Percentiles rank a stretch among this genome's conserved stretches.
phyloP scores from a whole-genome alignment of 1,284 basidiomycete genomes.

The Rhodofomes roseus region DNA sequence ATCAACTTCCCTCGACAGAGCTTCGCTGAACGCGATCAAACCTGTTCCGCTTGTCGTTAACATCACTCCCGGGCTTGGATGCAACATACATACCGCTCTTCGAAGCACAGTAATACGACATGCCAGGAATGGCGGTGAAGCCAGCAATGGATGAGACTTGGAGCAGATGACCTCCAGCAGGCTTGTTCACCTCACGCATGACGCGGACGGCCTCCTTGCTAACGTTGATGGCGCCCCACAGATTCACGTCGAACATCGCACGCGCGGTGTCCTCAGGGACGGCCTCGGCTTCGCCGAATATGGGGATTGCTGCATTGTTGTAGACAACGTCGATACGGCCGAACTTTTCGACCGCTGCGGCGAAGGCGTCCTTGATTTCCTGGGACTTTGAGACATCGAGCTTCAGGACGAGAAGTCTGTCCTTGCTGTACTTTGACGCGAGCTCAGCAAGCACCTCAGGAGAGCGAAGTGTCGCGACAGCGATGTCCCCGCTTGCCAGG shows the following conservation, averaged over 20 bases:
- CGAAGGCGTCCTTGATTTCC: conserved; percentile 32
- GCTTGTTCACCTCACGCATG: not conserved
- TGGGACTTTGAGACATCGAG: conserved; percentile 35
- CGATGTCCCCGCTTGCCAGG: conserved; percentile 27
- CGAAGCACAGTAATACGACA: conserved; percentile 29
- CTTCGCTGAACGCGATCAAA: conserved; percentile 30
- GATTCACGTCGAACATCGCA: not conserved
- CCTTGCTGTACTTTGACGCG: conserved; percentile 8
- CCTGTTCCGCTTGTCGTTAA: conserved; percentile 1
- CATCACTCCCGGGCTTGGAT: not conserved
- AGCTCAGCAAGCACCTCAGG: conserved; percentile 24
- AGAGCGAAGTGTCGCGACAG: conserved; percentile 28
- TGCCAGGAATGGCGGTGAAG: conserved; percentile 16
- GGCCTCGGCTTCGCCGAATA: not conserved
- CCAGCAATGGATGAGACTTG: conserved; percentile 26
- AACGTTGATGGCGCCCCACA: not conserved
- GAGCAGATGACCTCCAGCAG: conserved; percentile 27
- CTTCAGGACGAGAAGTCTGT: conserved; percentile 32
- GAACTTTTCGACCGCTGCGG: conserved; percentile 28
- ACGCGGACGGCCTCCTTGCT: not conserved
- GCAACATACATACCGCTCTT: conserved; percentile 14
- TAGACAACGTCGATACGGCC: conserved; percentile 35
- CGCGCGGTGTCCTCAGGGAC: conserved; percentile 19
- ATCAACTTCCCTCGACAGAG: conserved; percentile 30
- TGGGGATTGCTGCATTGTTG: not conserved